These are phyloP conservation scores for Mycogone perniciosa DNA, from an alignment of 2,329 filamentous ascomycete species.

Conservation along the genomic window DNA sequence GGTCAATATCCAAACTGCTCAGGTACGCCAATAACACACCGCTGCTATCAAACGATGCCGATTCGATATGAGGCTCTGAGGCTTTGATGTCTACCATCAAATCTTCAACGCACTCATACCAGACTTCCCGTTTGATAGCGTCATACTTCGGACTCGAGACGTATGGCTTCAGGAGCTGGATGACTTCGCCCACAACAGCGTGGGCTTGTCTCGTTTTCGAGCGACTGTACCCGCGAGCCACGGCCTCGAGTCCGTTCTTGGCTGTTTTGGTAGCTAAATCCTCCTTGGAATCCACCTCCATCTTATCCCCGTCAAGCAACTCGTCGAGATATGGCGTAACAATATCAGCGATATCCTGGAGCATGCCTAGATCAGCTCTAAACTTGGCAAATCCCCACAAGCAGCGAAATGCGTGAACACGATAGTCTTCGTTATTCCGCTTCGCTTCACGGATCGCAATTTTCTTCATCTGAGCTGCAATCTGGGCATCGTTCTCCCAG, in stretches of 20 bases:
- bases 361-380: constrained; percentile 63
- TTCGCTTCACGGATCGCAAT: constrained; percentile 82
- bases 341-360: constrained; percentile 59
- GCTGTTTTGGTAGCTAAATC: constrained; percentile 38
- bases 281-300: constrained; percentile 60
- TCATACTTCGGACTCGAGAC: constrained; percentile 33
- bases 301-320: constrained; percentile 51
- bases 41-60: constrained; percentile 13
- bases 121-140: constrained; percentile 41
- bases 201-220: constrained; percentile 30
- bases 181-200: constrained; percentile 34
- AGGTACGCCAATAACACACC: constrained; percentile 34
- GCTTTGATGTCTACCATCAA: constrained; percentile 38
- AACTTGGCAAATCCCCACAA: constrained; percentile 67
- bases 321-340: constrained; percentile 58
- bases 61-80: constrained; percentile 15
- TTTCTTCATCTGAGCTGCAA: constrained; percentile 67
- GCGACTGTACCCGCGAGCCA: constrained; percentile 44
- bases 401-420: constrained; percentile 64
- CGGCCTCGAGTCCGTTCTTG: constrained; percentile 44
- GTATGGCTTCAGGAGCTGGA: constrained; percentile 35
- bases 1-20: constrained; percentile 40
- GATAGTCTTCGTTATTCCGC: constrained; percentile 80
- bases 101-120: constrained; percentile 45
- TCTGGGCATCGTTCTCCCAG: constrained; percentile 44